Evolutionary conservation across 2,329 filamentous ascomycete genomes (phyloP).

Genomic region (Verticillium longisporum): DNA sequence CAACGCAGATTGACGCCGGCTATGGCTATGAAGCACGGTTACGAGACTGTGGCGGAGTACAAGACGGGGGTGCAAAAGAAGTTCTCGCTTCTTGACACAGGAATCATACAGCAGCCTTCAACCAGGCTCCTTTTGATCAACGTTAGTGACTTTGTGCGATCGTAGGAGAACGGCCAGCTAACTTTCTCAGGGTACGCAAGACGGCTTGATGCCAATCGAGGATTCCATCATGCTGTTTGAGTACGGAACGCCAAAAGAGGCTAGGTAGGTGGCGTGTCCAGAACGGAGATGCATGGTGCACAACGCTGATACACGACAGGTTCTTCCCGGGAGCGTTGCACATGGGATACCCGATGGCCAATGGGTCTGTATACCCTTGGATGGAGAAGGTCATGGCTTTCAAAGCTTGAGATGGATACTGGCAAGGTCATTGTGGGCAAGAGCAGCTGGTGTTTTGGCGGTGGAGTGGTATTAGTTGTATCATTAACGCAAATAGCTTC

Average conservation of each 20-base stretch:
- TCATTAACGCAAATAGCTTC: not conserved
- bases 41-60: slow-evolving; percentile 47
- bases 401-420: not conserved
- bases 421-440: not conserved
- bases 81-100: slow-evolving; percentile 55
- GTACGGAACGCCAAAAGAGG: slow-evolving; percentile 59
- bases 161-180: not conserved
- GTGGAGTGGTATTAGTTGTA: not conserved
- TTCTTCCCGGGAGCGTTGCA: slow-evolving; percentile 56
- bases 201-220: slow-evolving; percentile 63
- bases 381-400: slow-evolving; percentile 47
- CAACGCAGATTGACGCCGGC: slow-evolving; percentile 40
- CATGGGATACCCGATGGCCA: slow-evolving; percentile 62
- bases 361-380: slow-evolving; percentile 52
- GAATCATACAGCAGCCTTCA: slow-evolving; percentile 48
- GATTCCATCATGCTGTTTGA: slow-evolving; percentile 59
- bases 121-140: slow-evolving; percentile 55
- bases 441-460: not conserved
- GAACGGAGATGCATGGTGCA: too few relatives aligned
- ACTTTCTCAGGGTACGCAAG: slow-evolving; percentile 43
- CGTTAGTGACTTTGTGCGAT: slow-evolving; percentile 26
- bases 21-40: slow-evolving; percentile 58
- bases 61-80: slow-evolving; percentile 46
- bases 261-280: slow-evolving; percentile 22
- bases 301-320: slow-evolving; percentile 1